phyloP scores from a whole-genome alignment of 306 rosid genomes.

The Cucumis sativus region Cucumber_9930_V3 NC_026656.2:23371001-23371500 shows the following conservation, averaged over 20 bases:
- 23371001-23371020: background rate
- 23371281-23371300: too few relatives aligned
- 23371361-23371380: background rate
- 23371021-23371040: background rate
- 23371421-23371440: background rate
- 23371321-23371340: too few relatives aligned
- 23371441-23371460: background rate
- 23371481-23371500: background rate
- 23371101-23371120: background rate
- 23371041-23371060: background rate
- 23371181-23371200: background rate
- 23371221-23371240: too few relatives aligned
- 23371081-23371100: background rate
- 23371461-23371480: background rate
- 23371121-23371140: background rate
- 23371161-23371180: background rate
- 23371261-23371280: background rate
- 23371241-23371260: background rate
- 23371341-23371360: background rate
- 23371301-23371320: too few relatives aligned
- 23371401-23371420: background rate
- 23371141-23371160: background rate
- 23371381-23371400: background rate
- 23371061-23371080: background rate
- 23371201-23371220: background rate